Base-by-base conservation (phyloP, 140 eudicot genomes). In the Anethum foeniculum region DNA sequence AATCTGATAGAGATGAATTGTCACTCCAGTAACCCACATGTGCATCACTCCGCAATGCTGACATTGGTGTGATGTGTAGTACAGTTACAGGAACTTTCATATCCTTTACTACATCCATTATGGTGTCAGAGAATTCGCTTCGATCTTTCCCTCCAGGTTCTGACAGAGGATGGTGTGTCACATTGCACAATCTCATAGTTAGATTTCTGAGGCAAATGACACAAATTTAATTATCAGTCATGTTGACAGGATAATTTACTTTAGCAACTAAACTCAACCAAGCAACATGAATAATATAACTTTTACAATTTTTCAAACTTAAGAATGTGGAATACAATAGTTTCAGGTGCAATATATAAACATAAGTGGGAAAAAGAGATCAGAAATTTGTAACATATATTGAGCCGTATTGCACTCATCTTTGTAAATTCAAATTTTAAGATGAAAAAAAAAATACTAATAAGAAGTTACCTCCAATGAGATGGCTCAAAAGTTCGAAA, bases 1-100 rank as follows among this genome's bases (percentile, higher is more conserved):
- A 90, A 71, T 90, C 95, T 43, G 90, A 82, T 1, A 90, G 84
- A 27, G 85, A 79, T 2, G 89, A 91, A 39, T 81, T 90, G 79
- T 90, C 95, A 36, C 88, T 83, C 89, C 90, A 90, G 19, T 77
- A 60, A 21, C 95, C 95, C 80, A 90, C 95, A 44, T 90, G 95
- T 27, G 89, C 92, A 72, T 90, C 95, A 25, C 92, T 88, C 75
- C 95, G 78, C 30, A 75, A 85, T 38, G 92, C 92, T 23, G 89
- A 82, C 95, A 90, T 86, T 5, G 89, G 88, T 39, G 95, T 90
- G 14, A 90, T 86, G 65, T 90, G 92, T 82, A 90, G 82, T 41
- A 87, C 83, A 19, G 88, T 83, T 32, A 86, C 90, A 10, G 95
- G 92, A 11, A 85, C 77, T 1, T 90, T 81, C 81, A 90, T 81